Percentiles rank a stretch among this genome's conserved stretches.
Conservation (phyloP, 768 basidiomycete genomes). For the Boletus vermiculosoides region DNA sequence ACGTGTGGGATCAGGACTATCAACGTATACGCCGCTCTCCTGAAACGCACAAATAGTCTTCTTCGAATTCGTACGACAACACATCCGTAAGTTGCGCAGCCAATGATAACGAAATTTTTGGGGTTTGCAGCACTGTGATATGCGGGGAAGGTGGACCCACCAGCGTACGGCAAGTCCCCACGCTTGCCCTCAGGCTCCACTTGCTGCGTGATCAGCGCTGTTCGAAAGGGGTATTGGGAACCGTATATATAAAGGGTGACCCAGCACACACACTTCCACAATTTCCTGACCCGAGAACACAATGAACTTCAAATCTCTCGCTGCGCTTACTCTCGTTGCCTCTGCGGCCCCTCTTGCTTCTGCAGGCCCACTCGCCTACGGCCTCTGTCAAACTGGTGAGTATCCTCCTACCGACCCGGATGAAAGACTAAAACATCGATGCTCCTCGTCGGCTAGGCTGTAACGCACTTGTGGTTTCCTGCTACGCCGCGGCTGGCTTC, state of each 20-base stretch:
- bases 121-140: background rate
- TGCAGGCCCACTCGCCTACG: conserved; percentile 25
- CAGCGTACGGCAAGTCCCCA: background rate
- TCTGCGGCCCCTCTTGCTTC: conserved; percentile 7
- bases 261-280: too few relatives aligned
- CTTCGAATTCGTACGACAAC: too few relatives aligned
- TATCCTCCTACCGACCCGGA: too few relatives aligned
- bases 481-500: too few relatives aligned
- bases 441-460: conserved; percentile 11
- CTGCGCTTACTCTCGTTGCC: conserved; percentile 18
- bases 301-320: conserved; percentile 29
- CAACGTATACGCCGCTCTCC: too few relatives aligned
- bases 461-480: too few relatives aligned
- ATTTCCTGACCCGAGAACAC: background rate
- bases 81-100: background rate
- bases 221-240: background rate
- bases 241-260: conserved; percentile 2
- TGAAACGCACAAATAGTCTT: too few relatives aligned
- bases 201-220: conserved; percentile 9
- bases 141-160: background rate
- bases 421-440: too few relatives aligned
- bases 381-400: conserved; percentile 25
- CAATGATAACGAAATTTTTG: background rate
- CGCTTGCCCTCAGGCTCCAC: conserved; percentile 1
- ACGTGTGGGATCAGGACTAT: too few relatives aligned